Conservation (phyloP, 306 rosid species). For the Cucumis hystrix region DNA sequence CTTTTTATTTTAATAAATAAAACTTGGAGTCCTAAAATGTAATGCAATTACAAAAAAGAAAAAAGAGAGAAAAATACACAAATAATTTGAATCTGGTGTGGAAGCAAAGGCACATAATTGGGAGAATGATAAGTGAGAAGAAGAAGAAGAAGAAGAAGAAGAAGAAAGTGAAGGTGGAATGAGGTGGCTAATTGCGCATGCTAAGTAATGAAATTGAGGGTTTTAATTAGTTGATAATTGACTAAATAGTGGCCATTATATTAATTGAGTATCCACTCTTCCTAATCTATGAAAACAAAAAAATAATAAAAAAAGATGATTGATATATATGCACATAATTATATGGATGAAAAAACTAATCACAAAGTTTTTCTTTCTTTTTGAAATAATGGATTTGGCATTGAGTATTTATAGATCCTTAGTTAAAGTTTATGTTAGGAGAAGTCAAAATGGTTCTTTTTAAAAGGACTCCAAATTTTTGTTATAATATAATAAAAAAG, state of each 20-base stretch:
- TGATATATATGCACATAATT: slow-evolving; percentile 16
- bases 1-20: no score
- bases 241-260: slow-evolving; percentile 21
- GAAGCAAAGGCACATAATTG: not conserved
- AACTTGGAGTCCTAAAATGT: no score
- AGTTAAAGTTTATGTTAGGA: slow-evolving; percentile 7
- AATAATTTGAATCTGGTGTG: not conserved
- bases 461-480: no score
- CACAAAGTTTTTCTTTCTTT: slow-evolving; percentile 2
- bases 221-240: slow-evolving; percentile 20
- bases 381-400: slow-evolving; percentile 30
- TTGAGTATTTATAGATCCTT: slow-evolving; percentile 28
- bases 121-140: not conserved
- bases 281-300: not conserved
- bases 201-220: slow-evolving; percentile 15
- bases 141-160: not conserved
- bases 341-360: slow-evolving; percentile 16
- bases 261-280: slow-evolving; percentile 18
- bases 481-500: no score
- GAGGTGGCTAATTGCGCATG: slow-evolving; percentile 8
- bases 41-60: no score
- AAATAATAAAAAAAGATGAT: not conserved
- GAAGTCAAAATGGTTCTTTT: not conserved
- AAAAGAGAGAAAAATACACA: no score
- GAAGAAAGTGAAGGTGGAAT: not conserved